These are phyloP conservation scores for Periconia sp. DNA, from an alignment of 2,329 filamentous ascomycete genomes.

Conservation along the genomic window DNA sequence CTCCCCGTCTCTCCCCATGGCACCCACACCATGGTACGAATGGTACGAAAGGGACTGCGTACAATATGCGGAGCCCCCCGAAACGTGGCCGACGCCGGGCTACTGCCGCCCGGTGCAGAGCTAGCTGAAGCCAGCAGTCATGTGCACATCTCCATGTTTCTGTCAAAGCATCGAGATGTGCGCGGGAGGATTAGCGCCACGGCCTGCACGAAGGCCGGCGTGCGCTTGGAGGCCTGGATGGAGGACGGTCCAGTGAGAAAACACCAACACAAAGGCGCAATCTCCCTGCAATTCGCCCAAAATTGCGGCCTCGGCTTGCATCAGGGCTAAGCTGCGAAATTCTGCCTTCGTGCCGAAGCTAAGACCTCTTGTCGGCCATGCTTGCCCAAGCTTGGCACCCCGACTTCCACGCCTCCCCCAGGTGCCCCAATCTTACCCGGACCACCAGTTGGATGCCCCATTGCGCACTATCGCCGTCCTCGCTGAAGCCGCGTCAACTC, in stretches of 20 bases:
- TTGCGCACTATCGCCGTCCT: constrained; percentile 22
- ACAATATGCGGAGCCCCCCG: too few species aligned
- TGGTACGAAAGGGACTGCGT: too few species aligned
- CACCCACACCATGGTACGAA: too few species aligned
- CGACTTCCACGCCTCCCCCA: constrained; percentile 34
- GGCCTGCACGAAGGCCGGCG: constrained; percentile 11
- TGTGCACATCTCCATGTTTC: constrained; percentile 16
- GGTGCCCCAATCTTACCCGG: constrained; percentile 30
- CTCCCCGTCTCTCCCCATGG: too few species aligned
- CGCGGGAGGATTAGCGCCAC: constrained; percentile 18
- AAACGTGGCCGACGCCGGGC: constrained; percentile 18
- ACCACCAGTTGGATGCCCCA: constrained; percentile 36
- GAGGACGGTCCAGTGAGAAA: constrained; percentile 9
- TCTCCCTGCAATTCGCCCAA: constrained; percentile 31
- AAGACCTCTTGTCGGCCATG: constrained; percentile 23
- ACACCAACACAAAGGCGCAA: constrained; percentile 21
- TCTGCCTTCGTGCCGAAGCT: constrained; percentile 27
- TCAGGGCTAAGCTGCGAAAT: constrained; percentile 23
- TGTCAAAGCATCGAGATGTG: constrained; percentile 27
- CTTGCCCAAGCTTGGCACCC: constrained; percentile 39
- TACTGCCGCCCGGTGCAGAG: constrained; percentile 12
- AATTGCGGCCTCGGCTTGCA: constrained; percentile 24
- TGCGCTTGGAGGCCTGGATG: too few species aligned
- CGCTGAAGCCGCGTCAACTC: constrained; percentile 10
- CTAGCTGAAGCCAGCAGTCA: constrained; percentile 20